Percentiles rank a stretch among this genome's conserved stretches.
These are phyloP conservation scores for Plectosphaerella plurivora DNA, from an alignment of 2,329 filamentous ascomycete species.

Conservation along the genomic window DNA sequence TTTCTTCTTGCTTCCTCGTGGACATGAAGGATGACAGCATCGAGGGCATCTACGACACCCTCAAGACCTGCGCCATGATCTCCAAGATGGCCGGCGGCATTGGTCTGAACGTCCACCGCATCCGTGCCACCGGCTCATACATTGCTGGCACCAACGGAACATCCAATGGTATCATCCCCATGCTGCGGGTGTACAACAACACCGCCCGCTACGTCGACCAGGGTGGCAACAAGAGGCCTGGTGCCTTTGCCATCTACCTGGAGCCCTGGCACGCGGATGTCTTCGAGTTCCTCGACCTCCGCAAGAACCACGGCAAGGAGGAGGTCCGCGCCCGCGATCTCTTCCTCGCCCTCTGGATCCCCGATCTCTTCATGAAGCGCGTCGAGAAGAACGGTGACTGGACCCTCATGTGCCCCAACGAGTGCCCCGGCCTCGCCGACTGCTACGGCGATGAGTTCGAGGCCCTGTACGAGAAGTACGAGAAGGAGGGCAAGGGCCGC, in stretches of 20 bases:
- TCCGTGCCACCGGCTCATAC: conserved; percentile 95
- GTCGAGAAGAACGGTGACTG: conserved; percentile 95
- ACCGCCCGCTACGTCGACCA: conserved; percentile 98
- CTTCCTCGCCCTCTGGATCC: conserved; percentile 97
- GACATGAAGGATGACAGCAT: conserved; percentile 99
- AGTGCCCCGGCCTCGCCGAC: conserved; percentile 91
- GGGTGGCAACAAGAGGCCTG: conserved; percentile 97
- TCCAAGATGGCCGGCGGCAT: conserved; percentile 99
- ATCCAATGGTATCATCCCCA: conserved; percentile 94
- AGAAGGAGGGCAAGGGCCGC: conserved; percentile 80
- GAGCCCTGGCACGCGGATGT: conserved; percentile 99
- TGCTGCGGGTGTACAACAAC: conserved; percentile 99
- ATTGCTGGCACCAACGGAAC: conserved; percentile 98
- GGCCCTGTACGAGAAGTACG: conserved; percentile 88
- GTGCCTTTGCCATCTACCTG: conserved; percentile 97
- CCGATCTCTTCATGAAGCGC: conserved; percentile 99
- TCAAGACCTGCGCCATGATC: conserved; percentile 99
- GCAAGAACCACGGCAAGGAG: conserved; percentile 99
- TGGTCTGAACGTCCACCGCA: conserved; percentile 92
- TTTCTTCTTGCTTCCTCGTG: conserved; percentile 97
- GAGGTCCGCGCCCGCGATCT: conserved; percentile 95
- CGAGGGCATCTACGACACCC: conserved; percentile 96
- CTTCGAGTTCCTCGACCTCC: conserved; percentile 93
- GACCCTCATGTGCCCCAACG: conserved; percentile 98
- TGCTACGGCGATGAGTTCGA: conserved; percentile 98